Evolutionary conservation across 129 eudicot species (phyloP).

Genomic region (Smallanthus sonchifolius): DNA sequence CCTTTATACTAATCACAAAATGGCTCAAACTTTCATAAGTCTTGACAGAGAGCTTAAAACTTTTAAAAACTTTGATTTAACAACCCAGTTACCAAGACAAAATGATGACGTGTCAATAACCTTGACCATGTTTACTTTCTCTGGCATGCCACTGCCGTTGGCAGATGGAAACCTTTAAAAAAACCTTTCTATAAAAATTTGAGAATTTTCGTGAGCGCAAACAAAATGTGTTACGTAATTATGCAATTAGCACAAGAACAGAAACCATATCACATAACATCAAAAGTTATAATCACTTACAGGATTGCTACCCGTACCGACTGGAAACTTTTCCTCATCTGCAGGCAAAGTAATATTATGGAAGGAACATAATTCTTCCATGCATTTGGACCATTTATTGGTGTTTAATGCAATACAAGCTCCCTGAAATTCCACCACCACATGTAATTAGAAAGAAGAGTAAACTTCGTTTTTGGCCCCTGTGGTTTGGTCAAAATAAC

Average conservation of each 20-base stretch:
- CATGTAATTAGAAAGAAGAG: neutral
- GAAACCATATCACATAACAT: neutral
- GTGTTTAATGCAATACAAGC: constrained; percentile 88
- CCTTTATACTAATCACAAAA: neutral
- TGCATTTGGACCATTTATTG: constrained; percentile 65
- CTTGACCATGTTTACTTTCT: neutral
- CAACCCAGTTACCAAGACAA: too few relatives aligned
- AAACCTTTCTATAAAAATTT: neutral
- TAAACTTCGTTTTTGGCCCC: too few relatives aligned
- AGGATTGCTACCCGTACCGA: constrained; percentile 99
- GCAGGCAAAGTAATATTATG: constrained; percentile 59
- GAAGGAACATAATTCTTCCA: constrained; percentile 57
- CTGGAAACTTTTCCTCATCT: constrained; percentile 86
- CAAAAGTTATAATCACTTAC: constrained; percentile 41
- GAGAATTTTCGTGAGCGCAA: neutral
- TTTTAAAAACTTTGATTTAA: neutral
- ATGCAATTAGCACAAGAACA: neutral
- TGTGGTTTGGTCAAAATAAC: too few relatives aligned
- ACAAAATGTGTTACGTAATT: neutral
- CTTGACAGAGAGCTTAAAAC: neutral
- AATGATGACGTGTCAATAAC: too few relatives aligned
- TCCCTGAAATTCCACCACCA: constrained; percentile 51
- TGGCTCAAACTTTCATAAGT: neutral
- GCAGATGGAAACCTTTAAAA: neutral
- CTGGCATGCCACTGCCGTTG: too few relatives aligned